A percentile compares a stretch with the other conserved stretches of the same genome.
Conservation (phyloP, 805 yeast genomes). For the Myxozyma lipomycoides region DNA sequence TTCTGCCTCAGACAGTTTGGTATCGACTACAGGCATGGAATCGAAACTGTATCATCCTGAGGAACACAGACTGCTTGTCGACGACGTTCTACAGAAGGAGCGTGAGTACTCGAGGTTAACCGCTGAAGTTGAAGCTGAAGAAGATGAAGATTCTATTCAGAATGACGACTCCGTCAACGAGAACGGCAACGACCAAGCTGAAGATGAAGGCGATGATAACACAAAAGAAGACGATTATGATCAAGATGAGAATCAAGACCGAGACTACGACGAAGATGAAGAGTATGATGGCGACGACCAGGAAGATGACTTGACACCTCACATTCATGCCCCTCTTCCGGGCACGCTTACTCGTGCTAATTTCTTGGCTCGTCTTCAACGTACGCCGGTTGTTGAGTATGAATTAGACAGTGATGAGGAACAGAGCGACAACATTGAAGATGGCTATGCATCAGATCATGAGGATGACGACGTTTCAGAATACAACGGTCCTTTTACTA, state of each 20-base stretch:
- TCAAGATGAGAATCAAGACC: neutral
- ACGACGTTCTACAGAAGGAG: constrained; percentile 23
- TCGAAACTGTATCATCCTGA: neutral
- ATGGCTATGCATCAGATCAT: constrained; percentile 26
- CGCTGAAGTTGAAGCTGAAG: constrained; percentile 24
- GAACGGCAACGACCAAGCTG: constrained; percentile 9
- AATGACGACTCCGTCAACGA: constrained; percentile 19
- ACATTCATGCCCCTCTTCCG: neutral
- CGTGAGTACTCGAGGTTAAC: constrained; percentile 6
- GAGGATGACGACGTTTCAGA: constrained; percentile 13
- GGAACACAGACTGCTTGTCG: constrained; percentile 19
- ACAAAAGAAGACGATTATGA: constrained; percentile 2
- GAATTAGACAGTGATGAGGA: constrained; percentile 13
- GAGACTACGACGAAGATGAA: constrained; percentile 1
- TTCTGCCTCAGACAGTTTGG: neutral
- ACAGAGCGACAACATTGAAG: constrained; percentile 12
- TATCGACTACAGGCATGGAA: neutral
- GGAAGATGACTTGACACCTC: neutral
- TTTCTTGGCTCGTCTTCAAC: constrained; percentile 10
- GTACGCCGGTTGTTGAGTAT: constrained; percentile 15
- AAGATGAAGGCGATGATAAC: constrained; percentile 9
- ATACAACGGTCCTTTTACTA: neutral
- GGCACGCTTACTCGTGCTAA: neutral
- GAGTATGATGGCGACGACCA: neutral
- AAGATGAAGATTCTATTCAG: constrained; percentile 6